Conservation (phyloP, 345 rosid genomes). For the Eucalyptus erythrocorys region DNA sequence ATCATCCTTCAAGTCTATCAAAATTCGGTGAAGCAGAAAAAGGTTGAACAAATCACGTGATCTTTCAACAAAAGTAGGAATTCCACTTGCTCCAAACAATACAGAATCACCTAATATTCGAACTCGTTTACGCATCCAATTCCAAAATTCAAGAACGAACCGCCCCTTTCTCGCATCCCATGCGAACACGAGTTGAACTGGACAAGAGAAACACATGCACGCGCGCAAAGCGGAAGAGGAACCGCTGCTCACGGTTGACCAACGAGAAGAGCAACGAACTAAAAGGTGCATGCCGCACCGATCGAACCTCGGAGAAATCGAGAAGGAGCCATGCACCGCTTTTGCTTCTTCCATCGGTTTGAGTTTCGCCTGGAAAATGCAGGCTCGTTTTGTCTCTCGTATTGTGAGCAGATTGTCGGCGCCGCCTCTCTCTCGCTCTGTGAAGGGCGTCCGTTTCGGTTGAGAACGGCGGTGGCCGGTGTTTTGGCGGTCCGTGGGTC, state of each 20-base stretch:
- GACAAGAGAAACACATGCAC: neutral
- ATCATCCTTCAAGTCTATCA: neutral
- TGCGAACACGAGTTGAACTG: neutral
- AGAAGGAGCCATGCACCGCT: neutral
- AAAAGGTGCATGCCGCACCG: neutral
- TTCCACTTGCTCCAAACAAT: neutral
- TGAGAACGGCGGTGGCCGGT: neutral
- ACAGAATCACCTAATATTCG: neutral
- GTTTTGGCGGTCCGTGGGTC: neutral
- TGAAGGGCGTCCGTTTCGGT: neutral
- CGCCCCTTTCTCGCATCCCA: neutral
- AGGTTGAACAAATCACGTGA: neutral
- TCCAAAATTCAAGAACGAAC: neutral
- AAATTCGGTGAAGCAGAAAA: neutral
- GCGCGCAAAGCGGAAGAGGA: neutral
- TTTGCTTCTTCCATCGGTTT: neutral
- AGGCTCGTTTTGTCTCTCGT: neutral
- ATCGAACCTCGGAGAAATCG: neutral
- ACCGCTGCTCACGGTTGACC: neutral
- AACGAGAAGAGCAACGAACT: neutral
- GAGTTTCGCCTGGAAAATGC: neutral
- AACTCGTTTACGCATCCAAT: neutral
- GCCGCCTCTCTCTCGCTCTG: neutral
- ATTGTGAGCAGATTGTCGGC: neutral
- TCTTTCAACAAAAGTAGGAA: neutral